phyloP scores from a whole-genome alignment of 495 filamentous ascomycete species.

The Viridothelium virens region DNA sequence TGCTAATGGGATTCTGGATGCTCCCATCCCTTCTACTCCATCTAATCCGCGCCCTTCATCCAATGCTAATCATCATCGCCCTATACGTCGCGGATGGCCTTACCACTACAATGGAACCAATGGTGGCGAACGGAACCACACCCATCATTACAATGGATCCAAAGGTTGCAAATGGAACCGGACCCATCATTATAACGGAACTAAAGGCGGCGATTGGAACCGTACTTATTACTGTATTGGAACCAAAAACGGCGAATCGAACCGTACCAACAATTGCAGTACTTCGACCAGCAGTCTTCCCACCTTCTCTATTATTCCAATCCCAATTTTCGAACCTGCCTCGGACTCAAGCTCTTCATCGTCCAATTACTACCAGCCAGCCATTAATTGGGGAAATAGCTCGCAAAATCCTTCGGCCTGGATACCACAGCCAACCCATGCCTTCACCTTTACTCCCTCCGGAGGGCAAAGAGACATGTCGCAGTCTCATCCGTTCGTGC shows the following conservation, averaged over 20 bases:
- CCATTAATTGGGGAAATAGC: background rate
- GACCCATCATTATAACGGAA: background rate
- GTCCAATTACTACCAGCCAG: background rate
- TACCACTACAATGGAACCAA: background rate
- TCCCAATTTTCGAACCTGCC: background rate
- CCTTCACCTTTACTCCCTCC: background rate
- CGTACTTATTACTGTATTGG: background rate
- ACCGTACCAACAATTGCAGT: background rate
- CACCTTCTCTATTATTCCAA: background rate
- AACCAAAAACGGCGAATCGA: background rate
- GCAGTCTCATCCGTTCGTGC: background rate
- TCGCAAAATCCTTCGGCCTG: background rate
- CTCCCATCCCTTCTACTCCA: too few species aligned
- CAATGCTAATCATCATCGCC: background rate
- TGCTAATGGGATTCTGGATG: too few species aligned
- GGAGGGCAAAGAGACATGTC: slow-evolving; percentile 7
- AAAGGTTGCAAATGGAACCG: background rate
- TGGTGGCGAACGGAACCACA: background rate
- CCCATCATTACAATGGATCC: background rate
- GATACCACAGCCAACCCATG: background rate
- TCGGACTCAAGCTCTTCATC: background rate
- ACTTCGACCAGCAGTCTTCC: background rate
- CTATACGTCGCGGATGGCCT: background rate
- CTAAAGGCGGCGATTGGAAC: background rate
- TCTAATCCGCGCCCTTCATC: background rate